Conservation (phyloP, 192 early-diverging fungal species). For the Thamnidium elegans region DNA sequence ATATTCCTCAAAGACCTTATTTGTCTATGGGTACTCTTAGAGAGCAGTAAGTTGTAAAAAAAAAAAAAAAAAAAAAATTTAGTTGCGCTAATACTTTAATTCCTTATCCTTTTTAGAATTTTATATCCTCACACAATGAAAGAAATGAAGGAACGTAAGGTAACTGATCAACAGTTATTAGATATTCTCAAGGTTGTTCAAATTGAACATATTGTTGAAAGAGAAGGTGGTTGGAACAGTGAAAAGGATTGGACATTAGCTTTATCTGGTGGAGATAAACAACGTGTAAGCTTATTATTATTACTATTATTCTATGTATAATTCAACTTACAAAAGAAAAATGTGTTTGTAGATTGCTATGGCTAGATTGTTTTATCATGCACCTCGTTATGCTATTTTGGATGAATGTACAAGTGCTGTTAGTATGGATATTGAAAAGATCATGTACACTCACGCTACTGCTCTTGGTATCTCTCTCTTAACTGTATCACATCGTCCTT, state of each 20-base stretch:
- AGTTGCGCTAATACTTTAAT: not conserved
- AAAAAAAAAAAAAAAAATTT: slow-evolving; percentile 5
- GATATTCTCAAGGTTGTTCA: slow-evolving; percentile 83
- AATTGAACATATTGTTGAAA: slow-evolving; percentile 75
- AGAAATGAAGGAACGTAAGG: slow-evolving; percentile 67
- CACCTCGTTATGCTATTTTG: slow-evolving; percentile 91
- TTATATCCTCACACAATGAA: slow-evolving; percentile 90
- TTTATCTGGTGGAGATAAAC: slow-evolving; percentile 96
- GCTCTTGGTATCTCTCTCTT: slow-evolving; percentile 57
- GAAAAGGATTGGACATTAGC: slow-evolving; percentile 89
- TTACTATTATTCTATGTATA: too few relatives aligned
- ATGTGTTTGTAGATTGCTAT: slow-evolving; percentile 69
- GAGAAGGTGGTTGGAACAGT: slow-evolving; percentile 88
- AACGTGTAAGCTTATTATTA: slow-evolving; percentile 61
- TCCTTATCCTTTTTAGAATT: slow-evolving; percentile 44
- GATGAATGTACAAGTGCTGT: slow-evolving; percentile 94
- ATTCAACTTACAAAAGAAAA: too few relatives aligned
- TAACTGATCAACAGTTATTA: slow-evolving; percentile 77
- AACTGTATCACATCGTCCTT: slow-evolving; percentile 67
- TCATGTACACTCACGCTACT: slow-evolving; percentile 84
- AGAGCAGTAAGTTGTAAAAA: slow-evolving; percentile 57
- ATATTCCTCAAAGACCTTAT: slow-evolving; percentile 99
- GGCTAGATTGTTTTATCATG: slow-evolving; percentile 97
- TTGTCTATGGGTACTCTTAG: slow-evolving; percentile 89
- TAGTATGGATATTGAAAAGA: slow-evolving; percentile 88